These are phyloP conservation scores for Trypanosoma brucei DNA, from an alignment of 208 protist genomes.

Conservation along the genomic window DNA sequence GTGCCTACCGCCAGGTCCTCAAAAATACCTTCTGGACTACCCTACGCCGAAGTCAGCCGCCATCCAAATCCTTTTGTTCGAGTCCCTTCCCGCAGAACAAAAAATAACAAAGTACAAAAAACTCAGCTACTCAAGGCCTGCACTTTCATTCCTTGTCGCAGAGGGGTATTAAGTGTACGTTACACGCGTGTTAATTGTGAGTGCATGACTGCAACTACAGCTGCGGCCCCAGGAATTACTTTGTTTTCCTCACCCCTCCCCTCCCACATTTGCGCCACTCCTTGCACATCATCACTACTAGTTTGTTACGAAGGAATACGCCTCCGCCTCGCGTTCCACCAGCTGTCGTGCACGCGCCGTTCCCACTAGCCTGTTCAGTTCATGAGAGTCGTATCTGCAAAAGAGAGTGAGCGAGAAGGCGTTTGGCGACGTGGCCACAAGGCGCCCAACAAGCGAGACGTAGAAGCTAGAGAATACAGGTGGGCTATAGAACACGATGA, in stretches of 20 bases:
- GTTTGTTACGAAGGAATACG: conserved; percentile 81
- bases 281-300: conserved; percentile 12
- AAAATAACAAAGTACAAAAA: too few species aligned
- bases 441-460: conserved; percentile 82
- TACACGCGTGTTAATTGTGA: neutral
- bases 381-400: conserved; percentile 90
- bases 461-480: conserved; percentile 93
- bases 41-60: too few species aligned
- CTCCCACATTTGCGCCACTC: too few species aligned
- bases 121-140: too few species aligned
- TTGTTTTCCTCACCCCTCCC: too few species aligned
- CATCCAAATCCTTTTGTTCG: too few species aligned
- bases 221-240: too few species aligned
- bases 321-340: conserved; percentile 63
- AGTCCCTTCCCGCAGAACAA: too few species aligned
- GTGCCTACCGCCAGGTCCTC: too few species aligned
- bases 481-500: conserved; percentile 94
- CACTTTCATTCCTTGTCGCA: too few species aligned
- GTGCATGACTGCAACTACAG: neutral
- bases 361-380: conserved; percentile 90
- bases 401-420: conserved; percentile 86
- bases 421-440: conserved; percentile 69
- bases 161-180: neutral
- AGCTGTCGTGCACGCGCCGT: conserved; percentile 66
- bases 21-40: too few species aligned